Conservation (phyloP, 2,329 filamentous ascomycete species). For the Phymatotrichopsis omnivora region DNA sequence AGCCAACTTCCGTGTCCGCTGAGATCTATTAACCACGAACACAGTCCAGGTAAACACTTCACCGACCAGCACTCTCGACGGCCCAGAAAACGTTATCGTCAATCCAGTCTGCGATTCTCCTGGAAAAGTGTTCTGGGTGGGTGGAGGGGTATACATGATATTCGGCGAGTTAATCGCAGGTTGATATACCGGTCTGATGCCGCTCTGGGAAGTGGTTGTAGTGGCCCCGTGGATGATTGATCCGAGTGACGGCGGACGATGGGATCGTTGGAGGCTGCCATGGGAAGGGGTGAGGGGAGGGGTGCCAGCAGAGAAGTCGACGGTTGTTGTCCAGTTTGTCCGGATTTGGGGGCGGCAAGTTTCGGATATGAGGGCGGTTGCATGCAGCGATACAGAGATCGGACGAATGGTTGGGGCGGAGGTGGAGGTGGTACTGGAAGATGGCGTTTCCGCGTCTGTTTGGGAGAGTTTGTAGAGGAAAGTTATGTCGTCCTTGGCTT, state of each 20-base stretch:
- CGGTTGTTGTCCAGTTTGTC: conserved; percentile 57
- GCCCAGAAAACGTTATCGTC: conserved; percentile 63
- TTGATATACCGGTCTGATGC: conserved; percentile 41
- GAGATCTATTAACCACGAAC: conserved; percentile 63
- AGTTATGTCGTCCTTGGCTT: conserved; percentile 63
- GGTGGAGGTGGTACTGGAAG: conserved; percentile 26
- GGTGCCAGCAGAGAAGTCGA: conserved; percentile 60
- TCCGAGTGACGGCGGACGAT: conserved; percentile 52
- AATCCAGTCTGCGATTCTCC: conserved; percentile 53
- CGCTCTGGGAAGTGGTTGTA: conserved; percentile 48
- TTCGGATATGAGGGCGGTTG: conserved; percentile 40
- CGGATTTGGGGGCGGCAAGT: conserved; percentile 51
- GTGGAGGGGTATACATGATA: conserved; percentile 22
- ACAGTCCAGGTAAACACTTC: conserved; percentile 62
- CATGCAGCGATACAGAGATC: conserved; percentile 26
- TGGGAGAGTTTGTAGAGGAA: conserved; percentile 55
- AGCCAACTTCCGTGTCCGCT: conserved; percentile 55
- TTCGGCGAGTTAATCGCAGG: conserved; percentile 18
- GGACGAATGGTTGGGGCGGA: conserved; percentile 20
- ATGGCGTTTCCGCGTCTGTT: conserved; percentile 36
- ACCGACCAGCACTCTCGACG: conserved; percentile 50
- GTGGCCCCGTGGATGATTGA: conserved; percentile 45
- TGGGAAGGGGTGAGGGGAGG: conserved; percentile 47
- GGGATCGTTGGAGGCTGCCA: conserved; percentile 42
- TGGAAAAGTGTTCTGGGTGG: conserved; percentile 45